Conservation (phyloP, 345 rosid genomes). For the Lenwebbia sp. region DNA sequence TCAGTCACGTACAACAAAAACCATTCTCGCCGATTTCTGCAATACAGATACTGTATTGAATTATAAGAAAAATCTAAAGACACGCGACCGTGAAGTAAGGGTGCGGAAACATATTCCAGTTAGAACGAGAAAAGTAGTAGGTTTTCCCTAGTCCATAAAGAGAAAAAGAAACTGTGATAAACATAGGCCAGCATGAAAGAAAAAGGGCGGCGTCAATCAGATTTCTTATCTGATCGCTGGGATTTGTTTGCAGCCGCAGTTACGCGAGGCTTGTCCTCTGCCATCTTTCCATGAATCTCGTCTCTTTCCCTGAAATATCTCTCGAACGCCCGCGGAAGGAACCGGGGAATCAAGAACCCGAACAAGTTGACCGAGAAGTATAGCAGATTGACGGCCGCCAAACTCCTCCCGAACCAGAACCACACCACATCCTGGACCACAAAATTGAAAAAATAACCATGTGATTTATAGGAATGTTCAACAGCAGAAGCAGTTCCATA, state of each 20-base stretch:
- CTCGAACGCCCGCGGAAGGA: slow-evolving; percentile 79
- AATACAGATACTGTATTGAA: not conserved
- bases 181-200: not conserved
- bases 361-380: slow-evolving; percentile 73
- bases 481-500: not conserved
- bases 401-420: slow-evolving; percentile 77
- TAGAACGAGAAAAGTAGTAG: not conserved
- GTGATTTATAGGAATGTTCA: not conserved
- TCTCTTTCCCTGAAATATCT: slow-evolving; percentile 48
- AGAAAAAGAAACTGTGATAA: not conserved
- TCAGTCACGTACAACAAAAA: not conserved
- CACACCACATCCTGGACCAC: slow-evolving; percentile 37
- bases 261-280: slow-evolving; percentile 34
- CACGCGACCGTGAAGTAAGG: not conserved
- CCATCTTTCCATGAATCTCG: slow-evolving; percentile 40
- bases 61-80: not conserved
- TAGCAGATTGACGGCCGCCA: slow-evolving; percentile 41
- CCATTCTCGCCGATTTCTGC: not conserved
- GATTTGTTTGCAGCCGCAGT: slow-evolving; percentile 7
- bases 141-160: not conserved
- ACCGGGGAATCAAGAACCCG: slow-evolving; percentile 64
- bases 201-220: slow-evolving; percentile 21
- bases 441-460: not conserved
- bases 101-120: not conserved
- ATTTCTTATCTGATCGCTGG: slow-evolving; percentile 26